Evolutionary conservation across 1,139 yeast species (phyloP).

Genomic region (Pichia cactophila): DNA sequence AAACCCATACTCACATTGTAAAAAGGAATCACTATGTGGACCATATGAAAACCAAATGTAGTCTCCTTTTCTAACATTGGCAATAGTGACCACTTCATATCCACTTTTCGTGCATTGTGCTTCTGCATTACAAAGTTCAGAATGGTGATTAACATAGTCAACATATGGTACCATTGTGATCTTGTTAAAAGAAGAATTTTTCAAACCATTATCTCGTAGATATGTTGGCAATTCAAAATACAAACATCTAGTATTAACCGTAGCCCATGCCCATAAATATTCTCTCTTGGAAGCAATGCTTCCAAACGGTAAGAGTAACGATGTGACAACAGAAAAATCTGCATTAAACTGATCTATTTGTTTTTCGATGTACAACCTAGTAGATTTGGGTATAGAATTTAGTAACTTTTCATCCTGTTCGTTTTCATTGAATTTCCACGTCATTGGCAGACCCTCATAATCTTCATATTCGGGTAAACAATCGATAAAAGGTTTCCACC

Average conservation of each 20-base stretch:
- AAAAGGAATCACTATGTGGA: constrained; percentile 74
- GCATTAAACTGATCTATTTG: constrained; percentile 33
- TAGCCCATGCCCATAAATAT: constrained; percentile 70
- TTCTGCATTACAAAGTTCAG: constrained; percentile 45
- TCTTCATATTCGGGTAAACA: constrained; percentile 49
- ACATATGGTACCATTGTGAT: constrained; percentile 89
- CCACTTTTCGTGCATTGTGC: constrained; percentile 31
- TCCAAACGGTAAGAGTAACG: constrained; percentile 19
- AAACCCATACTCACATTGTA: constrained; percentile 85
- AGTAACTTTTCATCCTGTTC: constrained; percentile 18
- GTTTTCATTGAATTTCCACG: constrained; percentile 21
- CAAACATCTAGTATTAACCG: constrained; percentile 86
- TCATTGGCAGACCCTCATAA: constrained; percentile 53
- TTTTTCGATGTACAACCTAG: constrained; percentile 30
- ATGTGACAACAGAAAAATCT: constrained; percentile 32
- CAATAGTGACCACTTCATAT: constrained; percentile 45
- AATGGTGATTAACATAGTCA: constrained; percentile 77
- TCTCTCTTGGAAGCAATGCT: constrained; percentile 14
- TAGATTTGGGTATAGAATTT: constrained; percentile 35
- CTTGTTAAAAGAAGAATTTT: constrained; percentile 43
- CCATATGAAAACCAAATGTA: constrained; percentile 78
- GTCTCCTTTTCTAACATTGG: constrained; percentile 35
- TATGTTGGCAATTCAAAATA: constrained; percentile 48
- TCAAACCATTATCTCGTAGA: constrained; percentile 14
- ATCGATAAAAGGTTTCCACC: constrained; percentile 59